A percentile compares a stretch with the other conserved stretches of the same genome.
Evolutionary conservation across 2,329 filamentous ascomycete species (phyloP).

Genomic region (Dactylellina cionopaga): DNA sequence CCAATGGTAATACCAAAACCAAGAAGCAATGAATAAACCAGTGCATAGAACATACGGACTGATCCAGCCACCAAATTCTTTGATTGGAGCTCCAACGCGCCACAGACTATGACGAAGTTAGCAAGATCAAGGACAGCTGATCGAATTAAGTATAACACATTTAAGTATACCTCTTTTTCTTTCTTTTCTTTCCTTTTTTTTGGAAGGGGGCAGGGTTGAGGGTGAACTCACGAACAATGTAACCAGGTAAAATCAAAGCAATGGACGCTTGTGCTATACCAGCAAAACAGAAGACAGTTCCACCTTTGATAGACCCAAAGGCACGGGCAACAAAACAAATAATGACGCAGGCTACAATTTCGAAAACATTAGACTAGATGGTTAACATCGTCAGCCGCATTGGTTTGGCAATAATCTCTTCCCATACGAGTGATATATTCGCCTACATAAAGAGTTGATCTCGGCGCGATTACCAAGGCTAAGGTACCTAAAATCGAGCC

Average conservation of each 20-base stretch:
- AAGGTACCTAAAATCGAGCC: conserved; percentile 78
- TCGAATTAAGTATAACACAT: background rate
- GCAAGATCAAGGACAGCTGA: background rate
- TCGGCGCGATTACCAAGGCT: conserved; percentile 78
- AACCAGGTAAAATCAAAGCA: conserved; percentile 77
- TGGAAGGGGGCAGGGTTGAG: too few species aligned
- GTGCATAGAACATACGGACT: conserved; percentile 78
- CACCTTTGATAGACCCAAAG: conserved; percentile 72
- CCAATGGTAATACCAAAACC: conserved; percentile 78
- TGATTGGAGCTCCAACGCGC: conserved; percentile 74
- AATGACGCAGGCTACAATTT: conserved; percentile 71
- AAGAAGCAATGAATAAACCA: conserved; percentile 77
- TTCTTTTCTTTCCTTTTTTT: too few species aligned
- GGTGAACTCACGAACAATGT: conserved; percentile 65
- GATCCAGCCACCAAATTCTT: conserved; percentile 75
- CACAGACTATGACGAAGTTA: conserved; percentile 61
- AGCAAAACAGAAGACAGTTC: conserved; percentile 75
- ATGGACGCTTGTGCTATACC: conserved; percentile 78
- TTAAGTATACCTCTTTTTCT: too few species aligned
- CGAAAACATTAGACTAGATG: conserved; percentile 70
- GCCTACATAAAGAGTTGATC: conserved; percentile 74
- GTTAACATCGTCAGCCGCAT: background rate
- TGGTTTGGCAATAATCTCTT: background rate
- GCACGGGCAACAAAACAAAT: conserved; percentile 76
- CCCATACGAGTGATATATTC: conserved; percentile 66